Evolutionary conservation across 1,139 yeast genomes (phyloP), one percentile per base, ranked within the genome.

Genomic region (Candida mesenterica): DNA sequence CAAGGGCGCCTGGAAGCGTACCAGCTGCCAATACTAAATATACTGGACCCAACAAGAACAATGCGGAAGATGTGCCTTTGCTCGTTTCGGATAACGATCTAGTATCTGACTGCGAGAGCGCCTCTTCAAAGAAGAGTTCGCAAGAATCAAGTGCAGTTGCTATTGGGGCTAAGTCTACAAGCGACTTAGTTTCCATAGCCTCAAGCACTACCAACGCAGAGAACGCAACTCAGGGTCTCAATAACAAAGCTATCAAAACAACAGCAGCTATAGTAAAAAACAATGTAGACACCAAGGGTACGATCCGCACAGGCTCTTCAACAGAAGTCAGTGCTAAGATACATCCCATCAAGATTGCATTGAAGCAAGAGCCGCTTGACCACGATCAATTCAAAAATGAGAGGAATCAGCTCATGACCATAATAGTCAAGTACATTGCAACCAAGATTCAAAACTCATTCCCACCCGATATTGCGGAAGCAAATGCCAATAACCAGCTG

Each of bases 401-500:
- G 37, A 47, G 59, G 22, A 46, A 44, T 26, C 69, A 66, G 42
- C 50, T 71, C 24, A 71, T 71, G 77, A 62, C 63, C 36, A 61
- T 70, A 12, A 59, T 69, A 23, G 71, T 70, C 33, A 70, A 68
- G 44, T 71, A 70, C 41, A 56, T 69, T 29, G 66, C 75, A 10
- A 64, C 71, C 36, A 70, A 70, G 45, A 69, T 71, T 39, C 59
- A 64, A 34, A 69, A 69, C 43, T 60, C 72, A 5, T 70, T 68
- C 48, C 77, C 77, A 16, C 74, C 74, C 4, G 41, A 38, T 28
- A 23, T 30, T 14, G 30, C 38, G 8, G 66, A 61, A 30, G 51
- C 59, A 1, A 44, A 55, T 15, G 41, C 38, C 15, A 53, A 52
- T 22, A 19, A 19, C 9, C 22, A 9, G 9, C 22, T 19, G 22